Percentiles rank a stretch among this genome's conserved stretches.
phyloP scores from a whole-genome alignment of 176 grass and related monocot species.

The Musa beccarii region DNA sequence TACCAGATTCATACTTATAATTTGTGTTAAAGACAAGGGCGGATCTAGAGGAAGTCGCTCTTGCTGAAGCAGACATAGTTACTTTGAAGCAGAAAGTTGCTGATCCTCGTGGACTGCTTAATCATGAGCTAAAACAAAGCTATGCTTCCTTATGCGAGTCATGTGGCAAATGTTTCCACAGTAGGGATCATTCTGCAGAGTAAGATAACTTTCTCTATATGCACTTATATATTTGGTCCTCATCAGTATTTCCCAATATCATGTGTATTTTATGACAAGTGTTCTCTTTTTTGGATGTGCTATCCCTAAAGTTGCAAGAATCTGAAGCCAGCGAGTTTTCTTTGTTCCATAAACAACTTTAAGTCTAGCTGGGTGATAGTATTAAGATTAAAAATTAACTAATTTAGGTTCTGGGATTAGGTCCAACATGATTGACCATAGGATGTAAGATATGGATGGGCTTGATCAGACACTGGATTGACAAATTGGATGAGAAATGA shows the following conservation, averaged over 20 bases:
- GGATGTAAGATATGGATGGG: too few relatives aligned
- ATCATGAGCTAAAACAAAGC: constrained; percentile 38
- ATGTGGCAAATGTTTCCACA: constrained; percentile 52
- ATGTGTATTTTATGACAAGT: neutral
- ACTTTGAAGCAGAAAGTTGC: constrained; percentile 83
- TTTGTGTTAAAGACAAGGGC: constrained; percentile 50
- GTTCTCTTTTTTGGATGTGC: neutral
- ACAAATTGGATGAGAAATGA: too few relatives aligned
- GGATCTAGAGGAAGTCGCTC: constrained; percentile 77
- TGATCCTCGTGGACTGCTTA: constrained; percentile 68
- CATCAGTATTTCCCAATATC: neutral
- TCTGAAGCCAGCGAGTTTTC: neutral
- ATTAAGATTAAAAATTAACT: neutral
- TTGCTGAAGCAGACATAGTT: constrained; percentile 76
- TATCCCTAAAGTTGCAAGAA: too few relatives aligned
- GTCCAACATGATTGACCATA: too few relatives aligned
- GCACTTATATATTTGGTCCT: constrained; percentile 14
- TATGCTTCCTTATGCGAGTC: constrained; percentile 65
- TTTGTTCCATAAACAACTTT: neutral
- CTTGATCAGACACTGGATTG: too few relatives aligned
- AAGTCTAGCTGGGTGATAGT: neutral
- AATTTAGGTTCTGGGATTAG: neutral
- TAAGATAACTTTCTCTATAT: constrained; percentile 35
- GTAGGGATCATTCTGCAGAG: constrained; percentile 31
- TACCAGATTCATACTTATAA: neutral